phyloP scores from a whole-genome alignment of 2,329 filamentous ascomycete genomes.

The Fusarium sp. region DNA sequence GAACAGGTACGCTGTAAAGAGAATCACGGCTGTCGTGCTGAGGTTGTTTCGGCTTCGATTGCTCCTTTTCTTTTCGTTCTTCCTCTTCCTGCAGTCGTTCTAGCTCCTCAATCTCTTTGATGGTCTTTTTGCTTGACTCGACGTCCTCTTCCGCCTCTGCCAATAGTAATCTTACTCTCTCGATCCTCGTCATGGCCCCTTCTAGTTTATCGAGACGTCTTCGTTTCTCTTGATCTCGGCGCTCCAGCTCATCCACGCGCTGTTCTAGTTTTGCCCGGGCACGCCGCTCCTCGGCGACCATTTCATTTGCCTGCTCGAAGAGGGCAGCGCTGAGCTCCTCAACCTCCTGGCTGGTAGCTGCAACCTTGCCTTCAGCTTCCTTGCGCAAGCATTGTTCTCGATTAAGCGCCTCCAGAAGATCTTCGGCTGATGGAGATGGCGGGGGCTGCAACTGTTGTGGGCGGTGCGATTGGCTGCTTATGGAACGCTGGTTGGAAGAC shows the following conservation, averaged over 20 bases:
- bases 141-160: conserved; percentile 44
- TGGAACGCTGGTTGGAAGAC: conserved; percentile 21
- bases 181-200: conserved; percentile 73
- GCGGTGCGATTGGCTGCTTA: conserved; percentile 28
- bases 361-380: conserved; percentile 73
- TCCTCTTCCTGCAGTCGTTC: conserved; percentile 31
- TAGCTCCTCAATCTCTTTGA: conserved; percentile 28
- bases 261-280: conserved; percentile 76
- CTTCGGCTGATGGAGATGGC: conserved; percentile 48
- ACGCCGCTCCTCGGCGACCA: conserved; percentile 80
- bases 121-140: conserved; percentile 27
- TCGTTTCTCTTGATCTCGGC: conserved; percentile 74
- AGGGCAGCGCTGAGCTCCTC: conserved; percentile 79
- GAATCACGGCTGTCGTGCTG: neutral
- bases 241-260: conserved; percentile 72
- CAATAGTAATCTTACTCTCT: conserved; percentile 71
- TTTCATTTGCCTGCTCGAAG: conserved; percentile 86
- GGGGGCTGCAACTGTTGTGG: conserved; percentile 15
- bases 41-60: neutral
- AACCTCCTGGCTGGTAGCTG: conserved; percentile 72
- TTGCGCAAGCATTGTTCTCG: conserved; percentile 72
- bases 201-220: conserved; percentile 75
- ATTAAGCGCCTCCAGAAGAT: conserved; percentile 69
- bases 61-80: conserved; percentile 18
- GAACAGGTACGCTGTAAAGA: neutral